Evolutionary conservation across 2,329 filamentous ascomycete species (phyloP).

Genomic region (Coniochaeta pulveracea): DNA sequence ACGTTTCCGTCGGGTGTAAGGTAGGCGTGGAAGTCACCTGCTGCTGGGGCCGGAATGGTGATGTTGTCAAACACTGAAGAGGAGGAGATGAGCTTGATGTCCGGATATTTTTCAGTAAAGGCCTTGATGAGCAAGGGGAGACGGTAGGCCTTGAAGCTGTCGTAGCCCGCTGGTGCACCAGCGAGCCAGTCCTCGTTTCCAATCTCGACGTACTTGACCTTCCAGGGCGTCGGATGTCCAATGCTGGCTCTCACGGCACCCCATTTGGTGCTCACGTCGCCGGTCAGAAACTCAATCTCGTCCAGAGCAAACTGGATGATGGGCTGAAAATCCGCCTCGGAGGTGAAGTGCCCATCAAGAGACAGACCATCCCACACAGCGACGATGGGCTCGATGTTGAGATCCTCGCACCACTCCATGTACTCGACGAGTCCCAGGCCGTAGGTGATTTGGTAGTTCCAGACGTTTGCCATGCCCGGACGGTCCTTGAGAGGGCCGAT

Average conservation of each 20-base stretch:
- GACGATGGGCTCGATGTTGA: slow-evolving; percentile 44
- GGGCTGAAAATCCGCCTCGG: slow-evolving; percentile 37
- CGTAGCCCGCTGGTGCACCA: slow-evolving; percentile 31
- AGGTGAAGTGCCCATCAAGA: slow-evolving; percentile 38
- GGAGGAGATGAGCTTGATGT: slow-evolving; percentile 15
- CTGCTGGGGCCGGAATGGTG: slow-evolving; percentile 10
- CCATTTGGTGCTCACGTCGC: slow-evolving; percentile 37
- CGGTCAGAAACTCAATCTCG: slow-evolving; percentile 52
- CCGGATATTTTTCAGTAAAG: slow-evolving; percentile 24
- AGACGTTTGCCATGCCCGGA: slow-evolving; percentile 43
- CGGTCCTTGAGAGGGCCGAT: slow-evolving; percentile 42
- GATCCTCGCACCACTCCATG: slow-evolving; percentile 47
- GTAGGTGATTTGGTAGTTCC: slow-evolving; percentile 51
- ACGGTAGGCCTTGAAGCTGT: slow-evolving; percentile 40
- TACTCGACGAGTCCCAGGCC: slow-evolving; percentile 54
- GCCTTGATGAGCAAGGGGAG: slow-evolving; percentile 49
- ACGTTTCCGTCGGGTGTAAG: slow-evolving; percentile 38
- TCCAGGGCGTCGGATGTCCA: slow-evolving; percentile 51
- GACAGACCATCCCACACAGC: slow-evolving; percentile 46
- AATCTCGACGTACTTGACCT: slow-evolving; percentile 50
- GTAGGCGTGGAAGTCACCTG: slow-evolving; percentile 24
- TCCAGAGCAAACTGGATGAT: slow-evolving; percentile 50
- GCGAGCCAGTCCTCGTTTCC: slow-evolving; percentile 58
- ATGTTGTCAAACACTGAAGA: slow-evolving; percentile 20
- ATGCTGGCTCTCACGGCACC: slow-evolving; percentile 45